Conservation (phyloP, 2,329 filamentous ascomycete genomes). For the Aspergillus ibericus region DNA sequence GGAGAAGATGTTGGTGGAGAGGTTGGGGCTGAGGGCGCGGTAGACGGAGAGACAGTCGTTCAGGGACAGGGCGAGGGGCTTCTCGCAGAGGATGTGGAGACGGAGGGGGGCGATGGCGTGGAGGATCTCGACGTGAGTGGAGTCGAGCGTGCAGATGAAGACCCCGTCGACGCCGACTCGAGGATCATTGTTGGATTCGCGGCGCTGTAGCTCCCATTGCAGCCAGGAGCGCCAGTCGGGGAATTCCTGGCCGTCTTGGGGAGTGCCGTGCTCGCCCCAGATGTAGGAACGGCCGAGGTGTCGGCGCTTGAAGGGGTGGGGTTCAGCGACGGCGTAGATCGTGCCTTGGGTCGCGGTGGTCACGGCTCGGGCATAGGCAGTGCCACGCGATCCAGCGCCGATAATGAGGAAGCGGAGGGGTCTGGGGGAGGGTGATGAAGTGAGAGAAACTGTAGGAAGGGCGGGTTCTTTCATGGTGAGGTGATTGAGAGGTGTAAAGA, state of each 20-base stretch:
- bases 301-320: constrained; percentile 71
- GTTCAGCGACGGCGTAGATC: constrained; percentile 79
- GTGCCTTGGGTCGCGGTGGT: constrained; percentile 64
- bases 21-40: constrained; percentile 35
- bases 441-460: constrained; percentile 6
- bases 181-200: constrained; percentile 36
- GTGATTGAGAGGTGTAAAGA: background rate
- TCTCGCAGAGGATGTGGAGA: constrained; percentile 91
- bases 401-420: constrained; percentile 71
- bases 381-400: constrained; percentile 77
- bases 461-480: constrained; percentile 24
- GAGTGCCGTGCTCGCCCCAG: constrained; percentile 56
- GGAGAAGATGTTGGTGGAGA: constrained; percentile 64
- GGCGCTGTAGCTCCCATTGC: constrained; percentile 65
- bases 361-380: constrained; percentile 70
- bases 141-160: constrained; percentile 78
- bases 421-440: constrained; percentile 7
- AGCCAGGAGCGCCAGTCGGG: constrained; percentile 72
- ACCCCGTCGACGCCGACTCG: constrained; percentile 61
- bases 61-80: constrained; percentile 80
- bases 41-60: constrained; percentile 75
- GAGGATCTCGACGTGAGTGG: constrained; percentile 81
- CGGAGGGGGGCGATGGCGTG: constrained; percentile 66
- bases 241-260: constrained; percentile 68
- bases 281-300: constrained; percentile 71